Evolutionary conservation across 139 green algal species (phyloP), one percentile per base, ranked within the genome.

Genomic region (Picochlorum sp.): DNA sequence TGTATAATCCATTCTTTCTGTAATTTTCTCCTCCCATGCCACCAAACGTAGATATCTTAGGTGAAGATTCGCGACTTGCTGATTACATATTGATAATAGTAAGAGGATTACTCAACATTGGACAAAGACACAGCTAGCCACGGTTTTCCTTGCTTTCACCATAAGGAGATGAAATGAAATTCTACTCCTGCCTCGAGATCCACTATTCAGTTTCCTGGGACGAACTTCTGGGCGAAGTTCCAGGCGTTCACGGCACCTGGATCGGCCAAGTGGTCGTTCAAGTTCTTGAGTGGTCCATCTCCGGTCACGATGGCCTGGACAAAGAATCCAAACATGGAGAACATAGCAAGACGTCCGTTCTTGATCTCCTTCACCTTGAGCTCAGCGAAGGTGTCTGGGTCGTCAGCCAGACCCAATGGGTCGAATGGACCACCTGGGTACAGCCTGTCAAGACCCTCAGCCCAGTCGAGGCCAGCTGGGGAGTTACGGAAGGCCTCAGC

Each of bases 331-430:
- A 81, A 64, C 69, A 78, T 78, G 61, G 74, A 78, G 50, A 86
- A 64, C 80, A 87, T 87, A 59, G 80, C 80, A 35, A 87, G 72
- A 45, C 80, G 64, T 52, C 80, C 80, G 61, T 87, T 87, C 76
- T 82, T 85, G 64, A 87, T 77, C 70, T 87, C 80, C 80, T 88
- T 88, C 31, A 81, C 57, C 68, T 77, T 80, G 24, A 84, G 59
- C 63, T 79, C 71, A 16, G 81, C 68, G 47, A 88, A 85, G 67
- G 78, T 81, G 45, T 88, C 81, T 67, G 81, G 81, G 67, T 88
- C 81, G 54, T 89, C 81, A 77, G 81, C 81, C 47, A 88, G 64
- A 55, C 81, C 78, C 50, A 88, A 62, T 61, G 81, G 78, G 73
- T 85, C 78, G 69, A 85, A 85, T 50, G 72, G 37, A 54, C 79